Evolutionary conservation across 345 rosid genomes (phyloP).

Genomic region (Boechera divaricarpa): DNA sequence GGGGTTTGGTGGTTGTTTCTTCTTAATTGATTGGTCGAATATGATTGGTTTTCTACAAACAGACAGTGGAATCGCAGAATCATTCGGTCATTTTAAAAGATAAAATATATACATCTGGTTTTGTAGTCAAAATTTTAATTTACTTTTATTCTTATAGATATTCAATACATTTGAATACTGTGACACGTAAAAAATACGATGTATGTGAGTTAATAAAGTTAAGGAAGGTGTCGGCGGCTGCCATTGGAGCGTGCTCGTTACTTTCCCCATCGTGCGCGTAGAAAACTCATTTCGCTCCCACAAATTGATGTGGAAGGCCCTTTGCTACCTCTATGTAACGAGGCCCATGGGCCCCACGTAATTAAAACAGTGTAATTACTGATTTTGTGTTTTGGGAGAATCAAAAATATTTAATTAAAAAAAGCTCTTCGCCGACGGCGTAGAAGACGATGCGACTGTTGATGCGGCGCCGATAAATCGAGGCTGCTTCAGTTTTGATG

Average conservation of each 20-base stretch:
- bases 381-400: background rate
- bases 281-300: background rate
- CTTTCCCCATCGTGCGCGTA: background rate
- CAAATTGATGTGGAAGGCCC: background rate
- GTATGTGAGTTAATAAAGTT: background rate
- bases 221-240: constrained; percentile 35
- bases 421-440: constrained; percentile 12
- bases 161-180: background rate
- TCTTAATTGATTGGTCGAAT: background rate
- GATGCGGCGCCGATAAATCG: background rate
- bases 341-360: constrained; percentile 38
- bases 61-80: background rate
- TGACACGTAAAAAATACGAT: background rate
- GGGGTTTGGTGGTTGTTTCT: constrained; percentile 11
- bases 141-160: background rate
- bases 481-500: background rate
- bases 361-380: background rate
- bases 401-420: background rate
- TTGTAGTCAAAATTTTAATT: background rate
- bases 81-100: constrained; percentile 16
- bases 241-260: constrained; percentile 29
- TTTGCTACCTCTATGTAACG: background rate
- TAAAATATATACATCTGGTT: background rate
- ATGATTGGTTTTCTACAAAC: constrained; percentile 18
- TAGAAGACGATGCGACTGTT: background rate